Conservation (phyloP, 1,284 basidiomycete genomes). For the Moniliophthora roreri region DNA sequence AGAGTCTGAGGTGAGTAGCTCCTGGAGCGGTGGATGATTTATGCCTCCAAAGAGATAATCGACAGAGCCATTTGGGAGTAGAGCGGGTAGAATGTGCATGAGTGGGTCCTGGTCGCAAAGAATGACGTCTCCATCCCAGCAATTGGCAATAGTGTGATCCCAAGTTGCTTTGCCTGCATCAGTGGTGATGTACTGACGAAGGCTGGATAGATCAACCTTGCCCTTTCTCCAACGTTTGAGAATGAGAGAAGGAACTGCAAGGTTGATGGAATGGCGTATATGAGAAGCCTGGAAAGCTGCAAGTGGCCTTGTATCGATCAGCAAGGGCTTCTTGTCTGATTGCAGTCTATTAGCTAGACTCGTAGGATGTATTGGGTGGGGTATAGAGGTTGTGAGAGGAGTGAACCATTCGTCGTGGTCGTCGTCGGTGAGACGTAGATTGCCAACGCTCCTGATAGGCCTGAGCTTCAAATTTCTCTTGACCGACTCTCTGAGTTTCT, state of each 20-base stretch:
- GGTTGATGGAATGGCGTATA: slow-evolving; percentile 69
- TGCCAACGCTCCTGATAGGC: slow-evolving; percentile 60
- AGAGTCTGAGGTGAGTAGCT: background rate
- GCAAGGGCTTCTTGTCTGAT: slow-evolving; percentile 54
- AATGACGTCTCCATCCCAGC: slow-evolving; percentile 75
- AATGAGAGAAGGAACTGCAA: slow-evolving; percentile 84
- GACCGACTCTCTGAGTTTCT: slow-evolving; percentile 61
- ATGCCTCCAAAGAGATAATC: slow-evolving; percentile 1
- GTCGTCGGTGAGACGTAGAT: slow-evolving; percentile 20
- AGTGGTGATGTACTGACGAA: slow-evolving; percentile 79
- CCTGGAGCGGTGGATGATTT: background rate
- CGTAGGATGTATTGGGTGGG: slow-evolving; percentile 41
- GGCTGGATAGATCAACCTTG: slow-evolving; percentile 58
- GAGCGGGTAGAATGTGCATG: background rate
- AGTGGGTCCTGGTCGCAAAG: slow-evolving; percentile 72
- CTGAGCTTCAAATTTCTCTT: slow-evolving; percentile 73
- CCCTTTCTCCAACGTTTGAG: slow-evolving; percentile 79
- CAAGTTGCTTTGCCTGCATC: slow-evolving; percentile 66
- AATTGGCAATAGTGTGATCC: slow-evolving; percentile 42
- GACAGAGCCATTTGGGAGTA: background rate
- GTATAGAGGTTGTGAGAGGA: slow-evolving; percentile 34
- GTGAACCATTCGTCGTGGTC: slow-evolving; percentile 23
- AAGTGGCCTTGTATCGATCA: slow-evolving; percentile 79
- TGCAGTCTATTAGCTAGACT: slow-evolving; percentile 51
- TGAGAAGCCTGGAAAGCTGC: slow-evolving; percentile 63